phyloP scores from a whole-genome alignment of 805 yeast genomes.

The Candida yuanshanica region DNA sequence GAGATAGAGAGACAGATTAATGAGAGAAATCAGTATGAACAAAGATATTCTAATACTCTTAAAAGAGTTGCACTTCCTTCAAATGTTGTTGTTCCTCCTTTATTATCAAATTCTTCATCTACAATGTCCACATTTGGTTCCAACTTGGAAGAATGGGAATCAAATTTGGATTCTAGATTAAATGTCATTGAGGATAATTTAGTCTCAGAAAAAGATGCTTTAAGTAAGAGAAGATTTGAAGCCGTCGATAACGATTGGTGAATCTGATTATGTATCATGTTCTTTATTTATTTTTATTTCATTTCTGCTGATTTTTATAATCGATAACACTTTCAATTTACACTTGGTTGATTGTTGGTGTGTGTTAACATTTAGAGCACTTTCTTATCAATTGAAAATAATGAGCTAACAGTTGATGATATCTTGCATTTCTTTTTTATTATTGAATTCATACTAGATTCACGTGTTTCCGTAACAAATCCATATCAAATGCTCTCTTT shows the following conservation, averaged over 20 bases:
- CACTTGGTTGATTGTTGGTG: no score
- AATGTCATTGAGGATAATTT: conserved; percentile 26
- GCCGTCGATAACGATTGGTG: conserved; percentile 24
- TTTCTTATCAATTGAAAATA: no score
- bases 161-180: conserved; percentile 29
- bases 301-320: no score
- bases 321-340: no score
- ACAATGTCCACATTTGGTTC: conserved; percentile 29
- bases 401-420: no score
- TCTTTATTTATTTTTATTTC: no score
- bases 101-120: conserved; percentile 30
- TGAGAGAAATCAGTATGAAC: conserved; percentile 17
- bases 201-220: conserved; percentile 13
- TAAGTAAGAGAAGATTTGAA: conserved; percentile 23
- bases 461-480: no score
- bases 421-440: no score
- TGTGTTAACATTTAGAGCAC: no score
- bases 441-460: no score
- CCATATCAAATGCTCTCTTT: no score
- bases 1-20: conserved; percentile 20
- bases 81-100: conserved; percentile 27
- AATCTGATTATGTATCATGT: no score
- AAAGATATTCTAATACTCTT: conserved; percentile 19
- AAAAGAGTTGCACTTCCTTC: conserved; percentile 32
- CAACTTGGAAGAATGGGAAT: conserved; percentile 35